These are phyloP conservation scores for Juncus inflexus DNA, from an alignment of 176 grass and related monocot genomes.

Conservation along the genomic window DNA sequence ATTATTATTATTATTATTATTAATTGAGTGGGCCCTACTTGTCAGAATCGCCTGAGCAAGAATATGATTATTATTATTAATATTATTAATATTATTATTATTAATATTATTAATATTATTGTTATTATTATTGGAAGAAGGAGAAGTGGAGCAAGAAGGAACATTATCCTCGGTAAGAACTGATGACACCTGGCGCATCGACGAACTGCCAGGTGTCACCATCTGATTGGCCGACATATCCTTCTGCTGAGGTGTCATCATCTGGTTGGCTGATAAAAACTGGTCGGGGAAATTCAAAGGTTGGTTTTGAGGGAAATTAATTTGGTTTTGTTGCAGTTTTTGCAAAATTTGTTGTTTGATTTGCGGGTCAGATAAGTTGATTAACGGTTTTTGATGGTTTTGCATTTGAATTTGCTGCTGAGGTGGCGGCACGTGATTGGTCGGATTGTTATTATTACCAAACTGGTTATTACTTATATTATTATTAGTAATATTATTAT, in stretches of 20 bases:
- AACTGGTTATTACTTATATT: too few relatives aligned
- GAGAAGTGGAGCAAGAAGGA: constrained; percentile 85
- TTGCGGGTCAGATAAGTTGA: constrained; percentile 45
- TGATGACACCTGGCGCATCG: constrained; percentile 45
- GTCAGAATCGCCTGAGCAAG: constrained; percentile 38
- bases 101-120: too few relatives aligned
- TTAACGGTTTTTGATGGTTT: constrained; percentile 38
- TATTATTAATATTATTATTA: too few relatives aligned
- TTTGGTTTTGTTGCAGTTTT: constrained; percentile 33
- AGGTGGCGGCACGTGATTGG: constrained; percentile 52
- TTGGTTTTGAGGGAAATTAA: neutral
- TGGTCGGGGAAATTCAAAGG: neutral
- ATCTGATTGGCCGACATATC: constrained; percentile 18
- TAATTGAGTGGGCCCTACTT: constrained; percentile 32
- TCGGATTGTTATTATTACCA: constrained; percentile 27
- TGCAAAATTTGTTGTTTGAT: constrained; percentile 48
- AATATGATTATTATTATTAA: neutral
- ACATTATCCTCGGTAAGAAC: constrained; percentile 62
- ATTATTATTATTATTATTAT: neutral
- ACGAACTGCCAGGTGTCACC: constrained; percentile 38
- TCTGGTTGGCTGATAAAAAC: constrained; percentile 6
- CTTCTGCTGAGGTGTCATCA: neutral
- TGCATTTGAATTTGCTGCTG: constrained; percentile 13
- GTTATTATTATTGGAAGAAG: constrained; percentile 47
- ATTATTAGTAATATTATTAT: constrained; percentile 19